Base-by-base conservation (phyloP, 352 stramenopile genomes). In the Globisporangium ultimum region DNA sequence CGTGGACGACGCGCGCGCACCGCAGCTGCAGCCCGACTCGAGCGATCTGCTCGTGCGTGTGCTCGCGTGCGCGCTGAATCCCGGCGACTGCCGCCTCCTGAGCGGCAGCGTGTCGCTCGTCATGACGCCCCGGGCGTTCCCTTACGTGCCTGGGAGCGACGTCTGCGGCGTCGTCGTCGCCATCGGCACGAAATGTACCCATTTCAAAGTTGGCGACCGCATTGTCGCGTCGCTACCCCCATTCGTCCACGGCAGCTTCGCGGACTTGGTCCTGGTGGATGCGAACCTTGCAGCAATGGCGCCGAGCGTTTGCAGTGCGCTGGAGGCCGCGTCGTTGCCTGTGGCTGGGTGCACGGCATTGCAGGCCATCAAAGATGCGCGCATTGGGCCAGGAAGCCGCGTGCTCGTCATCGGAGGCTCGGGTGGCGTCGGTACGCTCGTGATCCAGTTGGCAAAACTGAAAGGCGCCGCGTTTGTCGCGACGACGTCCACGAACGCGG, bases 371-470 rank as follows among this genome's bases (percentile, higher is more conserved):
- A 68, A 72, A 20, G 59, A 64, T 32, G 72, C 65, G 5, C 21
- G 42, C 1, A 28, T 94, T 2, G 51, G 60, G 13, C 11, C 55
- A 17, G 77, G 78, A 0, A 76, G 87, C 55, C 66, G 87, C 20
- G 72, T 96, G n/a, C 55, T 96, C 8, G 76, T 96, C 2, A 61
- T 95, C 22, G 89, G 89, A 12, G 89, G 70, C 5, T 83, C 78
- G 13, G 89, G 89, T 51, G 89, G 87, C 22, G 76, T 95, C 2
- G 87, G 87, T 7, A 84, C 76, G 22, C 73, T 91, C 48, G 55
- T 87, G 9, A 66, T 89, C 47, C 89, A 97, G 72, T 55, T 93
- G 9, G 68, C 76, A 14, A 76, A 79, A 40, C 41, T 61, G 4
- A 38, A 50, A 5, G 73, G 81, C 38, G 84, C 83, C 2, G 75